Base-by-base conservation (phyloP, 1,284 basidiomycete species). In the Austropuccinia psidii region DNA sequence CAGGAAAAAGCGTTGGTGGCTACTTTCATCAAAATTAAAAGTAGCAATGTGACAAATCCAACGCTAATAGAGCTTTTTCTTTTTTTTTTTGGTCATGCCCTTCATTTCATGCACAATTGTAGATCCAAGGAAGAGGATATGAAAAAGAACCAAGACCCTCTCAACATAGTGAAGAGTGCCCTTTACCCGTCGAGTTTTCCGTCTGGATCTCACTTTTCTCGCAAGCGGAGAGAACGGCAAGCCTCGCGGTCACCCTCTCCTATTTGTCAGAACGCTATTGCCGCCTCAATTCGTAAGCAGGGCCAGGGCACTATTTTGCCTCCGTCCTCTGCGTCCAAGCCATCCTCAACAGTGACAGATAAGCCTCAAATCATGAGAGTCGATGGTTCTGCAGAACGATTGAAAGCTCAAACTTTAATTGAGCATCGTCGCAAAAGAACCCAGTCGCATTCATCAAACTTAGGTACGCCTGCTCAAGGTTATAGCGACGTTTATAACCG, bases 201-300 rank as follows among this genome's bases (percentile, higher is more conserved):
- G 15, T 39, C 24, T 19, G 2, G n/a, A 27, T 29, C 47, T 31
- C 39, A 27, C 27, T n/a, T n/a, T 39, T 24, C 50, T 8, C 67
- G 31, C 6, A 70, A 57, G 29, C 41, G 67, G 27, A 70, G 60
- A 60, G 54, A 70, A 35, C 67, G 67, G 24, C 67, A 70, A 60
- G 67, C 67, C 4, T 70, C 67, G 27, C 52, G 67, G 27, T 70
- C 67, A 45, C 67, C 67, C 27, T 70, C 67, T 33, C 67, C 67
- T 24, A n/a, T n/a, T n/a, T n/a, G n/a, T n/a, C n/a, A n/a, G n/a
- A n/a, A n/a, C n/a, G n/a, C n/a, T n/a, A n/a, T n/a, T n/a, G 9
- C 21, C 9, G 37, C 24, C 31, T 64, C 60, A 31, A n/a, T n/a
- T n/a, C n/a, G n/a, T n/a, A n/a, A n/a, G n/a, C 41, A 64, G 33